These are phyloP conservation scores for Effrenium voratum DNA, from an alignment of 73 alveolate genomes.

Conservation along the genomic window DNA sequence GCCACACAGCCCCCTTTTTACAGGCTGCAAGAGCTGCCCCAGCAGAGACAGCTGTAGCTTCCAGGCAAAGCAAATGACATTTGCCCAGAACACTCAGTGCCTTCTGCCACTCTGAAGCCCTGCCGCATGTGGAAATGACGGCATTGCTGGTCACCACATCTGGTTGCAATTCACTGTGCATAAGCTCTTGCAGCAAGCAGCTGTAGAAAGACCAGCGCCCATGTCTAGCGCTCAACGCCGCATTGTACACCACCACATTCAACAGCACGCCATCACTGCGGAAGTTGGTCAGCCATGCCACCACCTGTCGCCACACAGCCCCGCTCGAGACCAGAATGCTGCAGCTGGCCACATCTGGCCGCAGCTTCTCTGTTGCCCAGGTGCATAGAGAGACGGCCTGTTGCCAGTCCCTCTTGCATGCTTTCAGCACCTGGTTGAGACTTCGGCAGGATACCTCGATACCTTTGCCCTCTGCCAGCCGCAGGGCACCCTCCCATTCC, in stretches of 20 bases:
- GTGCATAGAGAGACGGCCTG: neutral
- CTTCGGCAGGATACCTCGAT: too few relatives aligned
- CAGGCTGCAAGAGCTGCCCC: slow-evolving; percentile 46
- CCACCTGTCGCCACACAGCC: neutral
- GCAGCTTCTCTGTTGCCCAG: neutral
- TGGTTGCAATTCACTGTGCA: neutral
- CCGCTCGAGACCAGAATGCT: slow-evolving; percentile 1
- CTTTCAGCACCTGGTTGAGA: too few relatives aligned
- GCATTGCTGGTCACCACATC: slow-evolving; percentile 45
- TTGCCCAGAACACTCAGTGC: neutral
- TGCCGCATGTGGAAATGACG: neutral
- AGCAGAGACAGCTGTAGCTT: neutral
- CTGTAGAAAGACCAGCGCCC: neutral
- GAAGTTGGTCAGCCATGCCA: neutral
- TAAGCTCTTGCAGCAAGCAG: neutral
- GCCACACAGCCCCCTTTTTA: slow-evolving; percentile 4
- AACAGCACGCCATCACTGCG: neutral
- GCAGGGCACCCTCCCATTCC: too few relatives aligned
- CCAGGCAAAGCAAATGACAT: neutral
- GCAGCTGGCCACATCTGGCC: slow-evolving; percentile 63
- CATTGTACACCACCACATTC: slow-evolving; percentile 26
- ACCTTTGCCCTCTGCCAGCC: too few relatives aligned
- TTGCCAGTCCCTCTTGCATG: slow-evolving; percentile 7
- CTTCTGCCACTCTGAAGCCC: neutral
- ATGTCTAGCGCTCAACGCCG: neutral